Conservation (phyloP, 805 yeast species). For the Kockiozyma suomiensis region DNA sequence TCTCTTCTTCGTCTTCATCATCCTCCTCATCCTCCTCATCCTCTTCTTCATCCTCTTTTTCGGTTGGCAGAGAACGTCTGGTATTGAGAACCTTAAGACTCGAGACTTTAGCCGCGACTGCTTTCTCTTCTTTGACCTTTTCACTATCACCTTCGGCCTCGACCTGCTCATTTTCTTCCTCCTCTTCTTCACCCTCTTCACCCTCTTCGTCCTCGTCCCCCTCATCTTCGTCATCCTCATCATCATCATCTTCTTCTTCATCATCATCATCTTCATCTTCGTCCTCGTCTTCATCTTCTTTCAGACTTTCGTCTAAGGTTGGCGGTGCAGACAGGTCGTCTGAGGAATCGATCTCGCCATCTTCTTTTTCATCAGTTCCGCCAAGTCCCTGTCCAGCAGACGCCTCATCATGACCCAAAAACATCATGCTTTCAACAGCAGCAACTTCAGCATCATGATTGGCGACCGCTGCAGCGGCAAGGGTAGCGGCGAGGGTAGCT, state of each 20-base stretch:
- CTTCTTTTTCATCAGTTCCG: conserved; percentile 19
- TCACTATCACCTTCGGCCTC: conserved; percentile 3
- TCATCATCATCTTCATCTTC: conserved; percentile 13
- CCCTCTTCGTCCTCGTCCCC: conserved; percentile 1
- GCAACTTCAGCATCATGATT: conserved; percentile 9
- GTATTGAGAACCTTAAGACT: neutral
- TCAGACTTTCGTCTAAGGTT: neutral
- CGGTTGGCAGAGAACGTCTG: conserved; percentile 6
- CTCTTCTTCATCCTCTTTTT: conserved; percentile 22
- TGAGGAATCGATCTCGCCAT: conserved; percentile 21
- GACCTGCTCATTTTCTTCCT: neutral
- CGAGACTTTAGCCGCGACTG: neutral
- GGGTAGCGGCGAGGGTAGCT: neutral
- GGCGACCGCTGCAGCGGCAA: neutral
- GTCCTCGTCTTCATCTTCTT: conserved; percentile 11
- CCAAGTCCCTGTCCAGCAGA: neutral
- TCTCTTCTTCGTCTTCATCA: conserved; percentile 29
- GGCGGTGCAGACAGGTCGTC: conserved; percentile 21
- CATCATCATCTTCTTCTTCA: conserved; percentile 9
- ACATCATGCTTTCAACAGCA: conserved; percentile 13
- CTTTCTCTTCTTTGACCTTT: conserved; percentile 8
- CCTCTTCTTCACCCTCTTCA: conserved; percentile 5
- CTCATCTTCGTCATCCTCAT: conserved; percentile 3
- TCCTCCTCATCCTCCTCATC: conserved; percentile 32
- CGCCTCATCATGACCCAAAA: neutral